Percentiles rank a stretch among this genome's conserved stretches.
phyloP scores from a whole-genome alignment of 768 basidiomycete genomes.

The Amylocystis lapponica region DNA sequence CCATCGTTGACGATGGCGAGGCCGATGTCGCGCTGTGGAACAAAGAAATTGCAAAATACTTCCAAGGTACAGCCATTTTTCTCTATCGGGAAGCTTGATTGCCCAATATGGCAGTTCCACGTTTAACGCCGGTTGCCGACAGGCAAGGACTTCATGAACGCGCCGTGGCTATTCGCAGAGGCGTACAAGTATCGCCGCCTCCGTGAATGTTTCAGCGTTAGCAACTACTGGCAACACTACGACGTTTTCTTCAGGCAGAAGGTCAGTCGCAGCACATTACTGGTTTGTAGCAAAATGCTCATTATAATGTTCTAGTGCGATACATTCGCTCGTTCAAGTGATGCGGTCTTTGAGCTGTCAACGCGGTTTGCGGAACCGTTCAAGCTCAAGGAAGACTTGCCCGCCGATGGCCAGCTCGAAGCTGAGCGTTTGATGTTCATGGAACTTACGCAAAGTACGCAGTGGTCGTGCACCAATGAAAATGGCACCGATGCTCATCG shows the following conservation, averaged over 20 bases:
- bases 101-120: not conserved
- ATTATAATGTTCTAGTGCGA: conserved; percentile 54
- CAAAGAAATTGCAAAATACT: conserved; percentile 93
- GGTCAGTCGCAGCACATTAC: conserved; percentile 18
- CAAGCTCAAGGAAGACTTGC: conserved; percentile 48
- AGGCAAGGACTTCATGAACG: conserved; percentile 93
- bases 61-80: conserved; percentile 54
- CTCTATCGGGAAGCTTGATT: not conserved
- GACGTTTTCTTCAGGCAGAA: conserved; percentile 96
- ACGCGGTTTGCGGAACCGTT: conserved; percentile 87
- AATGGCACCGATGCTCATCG: not conserved
- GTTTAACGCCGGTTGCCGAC: not conserved
- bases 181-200: conserved; percentile 91
- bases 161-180: conserved; percentile 95
- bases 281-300: conserved; percentile 1
- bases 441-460: conserved; percentile 85
- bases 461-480: conserved; percentile 4
- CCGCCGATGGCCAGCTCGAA: conserved; percentile 54
- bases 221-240: conserved; percentile 85
- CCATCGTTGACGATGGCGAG: conserved; percentile 86
- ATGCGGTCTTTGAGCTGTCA: conserved; percentile 92
- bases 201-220: conserved; percentile 89
- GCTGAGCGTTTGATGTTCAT: conserved; percentile 82
- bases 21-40: conserved; percentile 95
- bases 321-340: conserved; percentile 87